Base-by-base conservation (phyloP, 2,329 filamentous ascomycete genomes). In the Beauveria rudraprayagi region DNA sequence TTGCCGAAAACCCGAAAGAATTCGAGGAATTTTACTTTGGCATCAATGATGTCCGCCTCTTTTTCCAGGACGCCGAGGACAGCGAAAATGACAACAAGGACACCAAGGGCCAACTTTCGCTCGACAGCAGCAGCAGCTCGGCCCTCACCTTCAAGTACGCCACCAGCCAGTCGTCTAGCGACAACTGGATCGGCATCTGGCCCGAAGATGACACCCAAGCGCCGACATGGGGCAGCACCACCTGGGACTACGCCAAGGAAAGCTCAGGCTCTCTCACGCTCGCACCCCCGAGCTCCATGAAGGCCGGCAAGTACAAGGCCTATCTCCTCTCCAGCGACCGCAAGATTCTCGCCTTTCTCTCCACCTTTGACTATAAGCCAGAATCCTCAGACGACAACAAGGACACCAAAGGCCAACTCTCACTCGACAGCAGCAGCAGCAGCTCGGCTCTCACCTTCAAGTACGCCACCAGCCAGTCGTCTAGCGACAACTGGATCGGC, bases 1-100 rank as follows among this genome's bases (percentile, higher is more conserved):
- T 60, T 17, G 58, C 50, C 28, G 47, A 55, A 2, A 60, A 60
- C 51, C 58, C 58, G 3, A 10, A 34, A 14, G 58, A 10, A 0
- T 60, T 60, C 7, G n/a, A 41, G 16, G 41, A 60, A 17, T 60
- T 60, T 14, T 60, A 54, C 43, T 60, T 60, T 7, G 28, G 40
- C 7, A 10, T 60, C 30, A 46, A 55, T 7, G 58, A 60, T 22
- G 48, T 60, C 14, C 50, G 58, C 16, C 30, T 48, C 17, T 60
- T 60, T 24, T 37, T 24, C 11, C 44, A 47, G 16, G 26, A 28
- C 2, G 34, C 34, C 34, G 34, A 37, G 11, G 34, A 37, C 0
- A 16, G 11, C 34, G 5, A 37, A 2, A 11, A 34, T 11, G 11
- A 1, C 30, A 30, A 30, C 9, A 10, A 30, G 8, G 8, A 30